Base-by-base conservation (phyloP, 2,329 filamentous ascomycete species). In the Herpotrichia juniperi region DNA sequence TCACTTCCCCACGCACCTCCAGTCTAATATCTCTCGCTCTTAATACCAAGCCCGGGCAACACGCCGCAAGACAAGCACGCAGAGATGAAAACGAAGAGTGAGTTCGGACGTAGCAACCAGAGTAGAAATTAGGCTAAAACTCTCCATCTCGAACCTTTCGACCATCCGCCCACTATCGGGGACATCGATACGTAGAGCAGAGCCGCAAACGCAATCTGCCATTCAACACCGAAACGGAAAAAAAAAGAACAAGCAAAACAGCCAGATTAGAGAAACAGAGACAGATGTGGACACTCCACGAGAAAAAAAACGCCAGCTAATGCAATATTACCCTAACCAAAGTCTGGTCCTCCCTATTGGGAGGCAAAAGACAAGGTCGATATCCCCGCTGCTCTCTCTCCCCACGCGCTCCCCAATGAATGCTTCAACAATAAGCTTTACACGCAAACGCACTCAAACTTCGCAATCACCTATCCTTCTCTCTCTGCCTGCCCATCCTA, bases 401-500 rank as follows among this genome's bases (percentile, higher is more conserved):
- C 34, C 7, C 26, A 28, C 12, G 16, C 4, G 21, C 7, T 11
- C 17, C 4, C 8, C 3, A 5, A 14, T 17, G 16, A 17, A 37
- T 37, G 12, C 16, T 37, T 17, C 17, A 37, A 37, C 3, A 37
- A 37, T 37, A 19, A 19, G 34, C 26, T 30, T 16, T 19, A 37
- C 34, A 37, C 34, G 12, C 7, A 17, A 37, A 5, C 9, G 16
- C 4, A 37, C 4, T 19, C 5, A 19, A n/a, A 3, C 16, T 17
- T 8, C 12, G 7, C 34, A 37, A 37, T 14, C 21, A 37, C 34
- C 34, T 17, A n/a, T 37, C 34, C 34, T 37, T 64, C 8, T 53
- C 61, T 21, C 89, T 81, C 62, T 87, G 90, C 77, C 88, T 91
- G 50, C 90, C 91, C 71, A 93, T 85, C 72, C 93, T 84, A 64